phyloP scores from a whole-genome alignment of 2,329 filamentous ascomycete genomes.

The Fusarium pseudonygamai region DNA sequence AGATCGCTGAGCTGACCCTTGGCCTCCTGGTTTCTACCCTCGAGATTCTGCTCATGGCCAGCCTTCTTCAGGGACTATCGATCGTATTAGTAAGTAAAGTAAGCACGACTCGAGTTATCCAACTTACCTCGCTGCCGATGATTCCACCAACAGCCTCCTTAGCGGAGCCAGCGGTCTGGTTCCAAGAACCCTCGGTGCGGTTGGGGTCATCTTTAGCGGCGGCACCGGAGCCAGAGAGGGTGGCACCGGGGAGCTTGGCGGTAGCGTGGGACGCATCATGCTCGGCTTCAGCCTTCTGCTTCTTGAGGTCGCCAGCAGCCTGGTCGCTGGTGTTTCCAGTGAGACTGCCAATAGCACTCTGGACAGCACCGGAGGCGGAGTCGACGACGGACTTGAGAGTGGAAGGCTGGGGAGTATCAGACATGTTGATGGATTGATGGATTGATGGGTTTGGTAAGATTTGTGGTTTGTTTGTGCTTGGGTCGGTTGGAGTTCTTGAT shows the following conservation, averaged over 20 bases:
- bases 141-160: slow-evolving; percentile 85
- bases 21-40: slow-evolving; percentile 84
- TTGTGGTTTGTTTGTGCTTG: background rate
- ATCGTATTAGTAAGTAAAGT: slow-evolving; percentile 8
- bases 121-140: slow-evolving; percentile 73
- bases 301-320: slow-evolving; percentile 69
- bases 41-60: slow-evolving; percentile 80
- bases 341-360: slow-evolving; percentile 75
- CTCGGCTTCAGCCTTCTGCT: slow-evolving; percentile 72
- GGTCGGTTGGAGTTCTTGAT: slow-evolving; percentile 10
- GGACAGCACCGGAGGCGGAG: slow-evolving; percentile 75
- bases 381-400: slow-evolving; percentile 83
- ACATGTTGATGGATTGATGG: slow-evolving; percentile 34
- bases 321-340: slow-evolving; percentile 78
- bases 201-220: slow-evolving; percentile 77
- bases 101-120: background rate
- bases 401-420: slow-evolving; percentile 60
- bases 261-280: slow-evolving; percentile 79
- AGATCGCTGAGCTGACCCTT: slow-evolving; percentile 82
- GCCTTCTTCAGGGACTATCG: slow-evolving; percentile 71
- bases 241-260: slow-evolving; percentile 76
- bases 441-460: background rate
- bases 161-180: slow-evolving; percentile 87
- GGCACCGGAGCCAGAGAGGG: slow-evolving; percentile 74
- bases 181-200: slow-evolving; percentile 78